Conservation (phyloP, 2,329 filamentous ascomycete genomes). For the Colletotrichum sp. region DNA sequence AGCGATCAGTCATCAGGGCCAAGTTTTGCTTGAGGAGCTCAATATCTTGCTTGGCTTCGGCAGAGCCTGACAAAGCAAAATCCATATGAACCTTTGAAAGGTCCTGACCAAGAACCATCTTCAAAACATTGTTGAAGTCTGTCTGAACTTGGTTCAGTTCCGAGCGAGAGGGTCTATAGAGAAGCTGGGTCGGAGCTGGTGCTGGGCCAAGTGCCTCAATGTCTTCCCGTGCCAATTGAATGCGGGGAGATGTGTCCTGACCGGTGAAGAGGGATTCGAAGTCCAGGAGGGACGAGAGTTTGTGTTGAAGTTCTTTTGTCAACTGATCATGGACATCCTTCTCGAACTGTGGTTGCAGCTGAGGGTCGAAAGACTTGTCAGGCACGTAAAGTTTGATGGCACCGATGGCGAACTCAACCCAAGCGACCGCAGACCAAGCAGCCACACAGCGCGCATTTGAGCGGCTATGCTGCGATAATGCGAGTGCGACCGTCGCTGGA, state of each 20-base stretch:
- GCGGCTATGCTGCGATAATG: slow-evolving; percentile 29
- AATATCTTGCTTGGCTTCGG: slow-evolving; percentile 46
- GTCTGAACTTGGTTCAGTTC: slow-evolving; percentile 77
- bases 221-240: slow-evolving; percentile 66
- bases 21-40: slow-evolving; percentile 61
- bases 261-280: slow-evolving; percentile 75
- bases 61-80: slow-evolving; percentile 32
- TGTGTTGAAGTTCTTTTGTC: slow-evolving; percentile 56
- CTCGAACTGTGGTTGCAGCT: slow-evolving; percentile 69
- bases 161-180: slow-evolving; percentile 74
- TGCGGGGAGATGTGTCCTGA: slow-evolving; percentile 70
- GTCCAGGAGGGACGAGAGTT: slow-evolving; percentile 62
- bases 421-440: slow-evolving; percentile 55
- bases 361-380: slow-evolving; percentile 84
- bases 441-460: not conserved
- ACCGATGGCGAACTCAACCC: slow-evolving; percentile 77
- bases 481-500: slow-evolving; percentile 49
- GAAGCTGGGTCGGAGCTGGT: slow-evolving; percentile 65
- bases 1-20: slow-evolving; percentile 71
- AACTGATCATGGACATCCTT: slow-evolving; percentile 62
- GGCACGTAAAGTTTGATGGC: slow-evolving; percentile 84
- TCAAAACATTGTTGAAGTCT: slow-evolving; percentile 80
- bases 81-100: slow-evolving; percentile 42
- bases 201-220: slow-evolving; percentile 68
- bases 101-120: slow-evolving; percentile 59